Evolutionary conservation across 2,329 filamentous ascomycete species (phyloP).

Genomic region (Diatrype stigma): DNA sequence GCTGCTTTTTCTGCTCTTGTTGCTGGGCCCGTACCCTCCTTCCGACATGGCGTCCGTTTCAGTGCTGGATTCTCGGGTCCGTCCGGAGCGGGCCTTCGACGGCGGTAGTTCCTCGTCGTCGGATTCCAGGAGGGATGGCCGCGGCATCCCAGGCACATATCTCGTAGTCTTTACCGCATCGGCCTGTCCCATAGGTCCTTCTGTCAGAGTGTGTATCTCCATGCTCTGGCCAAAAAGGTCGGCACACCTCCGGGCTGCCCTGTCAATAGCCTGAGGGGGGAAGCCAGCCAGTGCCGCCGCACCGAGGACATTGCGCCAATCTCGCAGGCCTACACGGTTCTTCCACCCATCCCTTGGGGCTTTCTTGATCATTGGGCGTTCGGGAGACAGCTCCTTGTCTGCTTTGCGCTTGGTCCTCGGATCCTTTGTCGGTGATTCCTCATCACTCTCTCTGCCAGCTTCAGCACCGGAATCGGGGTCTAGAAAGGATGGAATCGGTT

Average conservation of each 20-base stretch:
- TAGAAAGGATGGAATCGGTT: slow-evolving; percentile 25
- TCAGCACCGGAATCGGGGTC: slow-evolving; percentile 8
- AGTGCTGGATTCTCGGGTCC: too few relatives aligned
- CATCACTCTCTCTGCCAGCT: not conserved
- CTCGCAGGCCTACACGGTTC: slow-evolving; percentile 39
- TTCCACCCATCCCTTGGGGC: not conserved
- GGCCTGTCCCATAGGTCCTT: slow-evolving; percentile 12
- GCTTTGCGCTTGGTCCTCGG: not conserved
- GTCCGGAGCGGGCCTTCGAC: too few relatives aligned
- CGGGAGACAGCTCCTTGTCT: not conserved
- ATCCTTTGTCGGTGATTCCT: not conserved
- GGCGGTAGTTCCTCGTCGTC: slow-evolving; percentile 12
- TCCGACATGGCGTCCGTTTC: too few relatives aligned
- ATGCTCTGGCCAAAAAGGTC: slow-evolving; percentile 71
- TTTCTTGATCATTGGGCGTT: not conserved
- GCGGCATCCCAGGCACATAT: slow-evolving; percentile 26
- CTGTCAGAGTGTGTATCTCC: slow-evolving; percentile 52
- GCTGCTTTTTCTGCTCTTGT: too few relatives aligned
- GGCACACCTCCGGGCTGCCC: slow-evolving; percentile 70
- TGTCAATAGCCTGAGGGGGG: slow-evolving; percentile 57
- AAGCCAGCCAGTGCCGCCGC: slow-evolving; percentile 74
- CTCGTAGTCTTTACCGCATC: slow-evolving; percentile 11
- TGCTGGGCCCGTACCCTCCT: too few relatives aligned
- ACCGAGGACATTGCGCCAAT: slow-evolving; percentile 84
- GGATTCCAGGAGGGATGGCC: slow-evolving; percentile 9